phyloP scores from a whole-genome alignment of 2,329 filamentous ascomycete genomes.

The Phialemoniopsis sp. region DNA sequence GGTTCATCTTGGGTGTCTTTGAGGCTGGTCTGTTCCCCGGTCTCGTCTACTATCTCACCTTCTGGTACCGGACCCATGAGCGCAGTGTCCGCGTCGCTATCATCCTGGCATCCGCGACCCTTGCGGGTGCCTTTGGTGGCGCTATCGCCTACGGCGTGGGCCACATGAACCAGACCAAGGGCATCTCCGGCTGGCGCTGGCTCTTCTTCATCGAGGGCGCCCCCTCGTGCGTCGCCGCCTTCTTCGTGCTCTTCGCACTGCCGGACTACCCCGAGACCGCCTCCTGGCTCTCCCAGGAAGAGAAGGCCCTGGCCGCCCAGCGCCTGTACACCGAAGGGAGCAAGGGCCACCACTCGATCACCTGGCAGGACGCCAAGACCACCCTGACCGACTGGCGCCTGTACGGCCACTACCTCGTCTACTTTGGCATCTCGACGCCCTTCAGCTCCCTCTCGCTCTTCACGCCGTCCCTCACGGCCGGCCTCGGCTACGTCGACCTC shows the following conservation, averaged over 20 bases:
- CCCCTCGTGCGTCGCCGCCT: constrained; percentile 45
- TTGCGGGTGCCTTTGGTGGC: constrained; percentile 68
- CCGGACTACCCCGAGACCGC: constrained; percentile 64
- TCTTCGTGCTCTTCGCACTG: constrained; percentile 53
- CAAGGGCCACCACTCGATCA: constrained; percentile 57
- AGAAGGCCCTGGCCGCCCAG: constrained; percentile 48
- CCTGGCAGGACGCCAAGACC: constrained; percentile 62
- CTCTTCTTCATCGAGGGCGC: constrained; percentile 48
- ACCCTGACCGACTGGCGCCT: constrained; percentile 62
- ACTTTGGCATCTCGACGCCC: constrained; percentile 45
- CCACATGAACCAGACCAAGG: constrained; percentile 59
- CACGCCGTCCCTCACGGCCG: constrained; percentile 55
- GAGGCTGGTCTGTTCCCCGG: constrained; percentile 64
- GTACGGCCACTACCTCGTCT: constrained; percentile 59
- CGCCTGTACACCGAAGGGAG: constrained; percentile 37
- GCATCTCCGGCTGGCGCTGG: constrained; percentile 62
- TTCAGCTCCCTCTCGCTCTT: constrained; percentile 60
- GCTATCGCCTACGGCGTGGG: constrained; percentile 67
- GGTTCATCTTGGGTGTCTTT: constrained; percentile 62
- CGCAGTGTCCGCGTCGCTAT: constrained; percentile 66
- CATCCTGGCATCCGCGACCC: constrained; percentile 62
- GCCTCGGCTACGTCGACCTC: constrained; percentile 45
- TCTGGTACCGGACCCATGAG: constrained; percentile 69
- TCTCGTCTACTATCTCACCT: constrained; percentile 55
- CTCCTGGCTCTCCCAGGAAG: constrained; percentile 54